Percentiles rank a stretch among this genome's conserved stretches.
Conservation (phyloP, 106 monocot genomes). For the Dendrobium huoshanense region DNA sequence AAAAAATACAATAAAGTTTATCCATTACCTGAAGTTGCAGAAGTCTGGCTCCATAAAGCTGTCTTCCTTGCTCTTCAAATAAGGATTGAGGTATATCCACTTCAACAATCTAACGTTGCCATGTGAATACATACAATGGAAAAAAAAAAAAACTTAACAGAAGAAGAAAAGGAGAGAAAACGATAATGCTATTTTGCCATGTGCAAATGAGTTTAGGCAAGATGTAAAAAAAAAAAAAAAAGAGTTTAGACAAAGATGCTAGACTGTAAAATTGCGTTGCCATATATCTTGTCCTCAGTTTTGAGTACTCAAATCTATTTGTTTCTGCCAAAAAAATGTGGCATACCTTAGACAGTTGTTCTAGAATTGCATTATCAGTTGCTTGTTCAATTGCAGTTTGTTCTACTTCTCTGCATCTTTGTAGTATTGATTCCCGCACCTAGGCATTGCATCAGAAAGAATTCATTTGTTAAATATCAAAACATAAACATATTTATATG, state of each 20-base stretch:
- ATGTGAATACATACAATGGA: not conserved
- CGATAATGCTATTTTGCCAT: no score
- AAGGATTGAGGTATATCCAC: constrained; percentile 85
- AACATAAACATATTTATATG: not conserved
- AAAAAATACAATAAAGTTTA: not conserved
- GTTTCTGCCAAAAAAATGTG: not conserved
- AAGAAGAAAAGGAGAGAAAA: no score
- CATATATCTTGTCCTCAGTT: not conserved
- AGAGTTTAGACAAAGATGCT: no score
- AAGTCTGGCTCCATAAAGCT: constrained; percentile 86
- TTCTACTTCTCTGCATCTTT: constrained; percentile 85
- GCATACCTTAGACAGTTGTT: constrained; percentile 71
- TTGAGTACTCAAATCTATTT: not conserved
- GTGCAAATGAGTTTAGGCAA: no score
- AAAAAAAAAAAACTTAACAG: not conserved
- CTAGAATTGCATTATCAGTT: constrained; percentile 97
- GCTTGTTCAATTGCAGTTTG: constrained; percentile 93
- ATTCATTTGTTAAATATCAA: not conserved
- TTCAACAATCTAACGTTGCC: constrained; percentile 68
- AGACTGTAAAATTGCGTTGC: not conserved
- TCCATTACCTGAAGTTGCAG: constrained; percentile 71
- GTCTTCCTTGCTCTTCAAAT: constrained; percentile 96
- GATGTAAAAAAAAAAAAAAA: no score
- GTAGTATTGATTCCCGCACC: constrained; percentile 75
- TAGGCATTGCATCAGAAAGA: constrained; percentile 13